phyloP scores from a whole-genome alignment of 2,329 filamentous ascomycete genomes.

The Amauroascus niger region DNA sequence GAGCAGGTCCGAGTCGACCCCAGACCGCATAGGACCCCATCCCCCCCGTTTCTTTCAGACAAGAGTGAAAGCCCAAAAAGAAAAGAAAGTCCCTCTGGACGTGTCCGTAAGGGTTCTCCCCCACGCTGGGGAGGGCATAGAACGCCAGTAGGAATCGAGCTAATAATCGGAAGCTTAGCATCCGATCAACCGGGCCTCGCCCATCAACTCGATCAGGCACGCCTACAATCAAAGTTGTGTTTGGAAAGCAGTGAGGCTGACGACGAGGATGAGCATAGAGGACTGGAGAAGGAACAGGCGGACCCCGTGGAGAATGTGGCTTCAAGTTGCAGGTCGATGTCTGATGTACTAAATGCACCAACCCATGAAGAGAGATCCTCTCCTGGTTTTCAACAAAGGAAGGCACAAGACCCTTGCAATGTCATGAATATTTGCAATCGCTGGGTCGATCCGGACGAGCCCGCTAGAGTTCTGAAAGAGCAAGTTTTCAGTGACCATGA shows the following conservation, averaged over 20 bases:
- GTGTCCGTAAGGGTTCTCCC: conserved; percentile 30
- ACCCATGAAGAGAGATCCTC: neutral
- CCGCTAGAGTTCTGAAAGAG: neutral
- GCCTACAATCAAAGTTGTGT: conserved; percentile 7
- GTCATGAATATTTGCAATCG: conserved; percentile 1
- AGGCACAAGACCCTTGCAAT: neutral
- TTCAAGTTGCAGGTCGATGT: neutral
- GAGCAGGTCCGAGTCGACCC: conserved; percentile 26
- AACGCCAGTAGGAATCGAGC: conserved; percentile 50
- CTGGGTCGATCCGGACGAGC: neutral
- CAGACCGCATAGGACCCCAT: conserved; percentile 24
- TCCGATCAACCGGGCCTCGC: conserved; percentile 58
- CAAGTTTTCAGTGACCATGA: conserved; percentile 1
- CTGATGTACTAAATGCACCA: neutral
- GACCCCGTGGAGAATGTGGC: neutral
- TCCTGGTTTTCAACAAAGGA: neutral
- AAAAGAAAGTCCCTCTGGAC: conserved; percentile 26
- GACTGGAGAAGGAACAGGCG: neutral
- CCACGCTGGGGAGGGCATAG: conserved; percentile 20
- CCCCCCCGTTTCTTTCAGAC: conserved; percentile 27
- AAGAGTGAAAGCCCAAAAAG: conserved; percentile 21
- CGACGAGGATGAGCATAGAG: neutral
- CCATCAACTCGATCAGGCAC: conserved; percentile 21
- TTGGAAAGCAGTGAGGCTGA: neutral
- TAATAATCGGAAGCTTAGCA: conserved; percentile 57